Base-by-base conservation (phyloP, 306 rosid species). In the Trichosanthes cucumerina region DNA sequence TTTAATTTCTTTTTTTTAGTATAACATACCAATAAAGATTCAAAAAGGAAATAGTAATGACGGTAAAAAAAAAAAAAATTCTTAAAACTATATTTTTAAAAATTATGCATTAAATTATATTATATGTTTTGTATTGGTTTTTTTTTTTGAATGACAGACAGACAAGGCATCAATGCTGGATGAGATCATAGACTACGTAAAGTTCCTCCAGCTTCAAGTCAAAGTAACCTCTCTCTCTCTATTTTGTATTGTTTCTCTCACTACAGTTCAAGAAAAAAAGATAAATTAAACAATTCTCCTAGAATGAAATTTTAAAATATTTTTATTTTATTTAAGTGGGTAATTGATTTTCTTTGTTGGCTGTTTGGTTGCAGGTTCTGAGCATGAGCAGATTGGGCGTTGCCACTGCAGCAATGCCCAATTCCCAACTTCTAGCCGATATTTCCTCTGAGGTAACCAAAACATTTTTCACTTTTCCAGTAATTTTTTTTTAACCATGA, bases 101-200 rank as follows among this genome's bases (percentile, higher is more conserved):
- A n/a, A n/a, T n/a, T n/a, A n/a, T n/a, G n/a, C n/a, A n/a, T n/a
- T n/a, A n/a, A n/a, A n/a, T n/a, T n/a, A n/a, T n/a, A n/a, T n/a
- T n/a, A n/a, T n/a, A n/a, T n/a, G n/a, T n/a, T n/a, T n/a, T n/a
- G n/a, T n/a, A n/a, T n/a, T n/a, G n/a, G n/a, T n/a, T n/a, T n/a
- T n/a, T n/a, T n/a, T n/a, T n/a, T 65, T 73, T 78, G 68, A 49
- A 53, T 54, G 79, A 46, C 85, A 86, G 89, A 84, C 86, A 4
- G 87, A 82, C 86, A 86, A 82, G 63, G 85, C 89, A 39, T 84
- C 87, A 16, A 80, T 86, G 87, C 84, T 86, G 39, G 87, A 84
- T 65, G 89, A 86, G 81, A 86, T 86, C 77, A 86, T 86, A 6
- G 87, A 84, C n/a, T 84, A 86, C 44, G 84, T 86, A 38, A 86